These are phyloP conservation scores for Populus tremula DNA, from an alignment of 345 rosid species.

Conservation along the genomic window DNA sequence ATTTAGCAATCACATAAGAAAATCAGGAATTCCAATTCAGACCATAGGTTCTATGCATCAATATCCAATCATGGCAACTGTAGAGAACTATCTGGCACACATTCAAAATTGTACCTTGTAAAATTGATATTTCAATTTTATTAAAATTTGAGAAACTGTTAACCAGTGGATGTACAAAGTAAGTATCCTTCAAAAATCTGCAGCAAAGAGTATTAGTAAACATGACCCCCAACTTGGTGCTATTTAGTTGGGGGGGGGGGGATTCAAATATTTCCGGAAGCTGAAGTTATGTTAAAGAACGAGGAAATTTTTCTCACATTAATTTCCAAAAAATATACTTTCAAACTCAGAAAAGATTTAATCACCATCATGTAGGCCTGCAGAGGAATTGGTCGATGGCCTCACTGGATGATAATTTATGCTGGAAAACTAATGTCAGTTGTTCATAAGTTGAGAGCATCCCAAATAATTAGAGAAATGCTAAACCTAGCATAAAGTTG, in stretches of 20 bases:
- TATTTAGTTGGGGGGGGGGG: constrained; percentile 13
- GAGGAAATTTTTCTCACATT: background rate
- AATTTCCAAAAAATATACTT: background rate
- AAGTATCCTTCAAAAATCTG: constrained; percentile 44
- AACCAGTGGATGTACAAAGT: constrained; percentile 8
- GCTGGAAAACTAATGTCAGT: constrained; percentile 17
- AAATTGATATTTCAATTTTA: too few relatives aligned
- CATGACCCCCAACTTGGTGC: constrained; percentile 34
- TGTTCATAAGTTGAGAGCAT: constrained; percentile 2
- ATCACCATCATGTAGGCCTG: constrained; percentile 21
- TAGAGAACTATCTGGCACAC: too few relatives aligned
- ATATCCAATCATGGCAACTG: too few relatives aligned
- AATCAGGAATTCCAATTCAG: too few relatives aligned
- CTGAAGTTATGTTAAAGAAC: background rate
- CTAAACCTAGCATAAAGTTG: constrained; percentile 20
- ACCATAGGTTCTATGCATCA: too few relatives aligned
- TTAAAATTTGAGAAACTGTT: too few relatives aligned
- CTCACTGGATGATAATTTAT: constrained; percentile 11
- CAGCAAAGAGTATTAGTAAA: constrained; percentile 37
- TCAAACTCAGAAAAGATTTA: background rate
- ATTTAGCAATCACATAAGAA: too few relatives aligned
- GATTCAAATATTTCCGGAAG: constrained; percentile 8
- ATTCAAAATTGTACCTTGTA: too few relatives aligned
- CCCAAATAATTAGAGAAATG: background rate
- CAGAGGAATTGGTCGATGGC: constrained; percentile 11